Percentiles rank a stretch among this genome's conserved stretches.
These are phyloP conservation scores for Plasmodium gonderi DNA, from an alignment of 169 alveolate genomes.

Conservation along the genomic window DNA sequence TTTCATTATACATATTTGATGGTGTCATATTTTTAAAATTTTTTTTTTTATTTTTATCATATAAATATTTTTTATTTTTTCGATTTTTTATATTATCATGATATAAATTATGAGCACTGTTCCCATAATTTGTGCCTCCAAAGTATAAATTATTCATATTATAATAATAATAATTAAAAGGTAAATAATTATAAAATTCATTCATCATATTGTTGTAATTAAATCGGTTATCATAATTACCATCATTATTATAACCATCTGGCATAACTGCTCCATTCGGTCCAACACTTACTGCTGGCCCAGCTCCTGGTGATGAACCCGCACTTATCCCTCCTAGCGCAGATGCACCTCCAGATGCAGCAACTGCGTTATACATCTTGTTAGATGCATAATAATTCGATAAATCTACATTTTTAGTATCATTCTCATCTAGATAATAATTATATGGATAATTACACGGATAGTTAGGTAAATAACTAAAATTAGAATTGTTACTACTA, in stretches of 20 bases:
- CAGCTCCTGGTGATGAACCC: neutral
- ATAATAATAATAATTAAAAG: conserved; percentile 61
- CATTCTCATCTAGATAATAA: conserved; percentile 54
- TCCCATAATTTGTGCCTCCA: neutral
- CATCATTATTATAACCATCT: conserved; percentile 4
- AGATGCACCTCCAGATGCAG: conserved; percentile 1
- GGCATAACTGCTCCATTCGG: neutral
- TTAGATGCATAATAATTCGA: conserved; percentile 23
- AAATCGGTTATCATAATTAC: conserved; percentile 20
- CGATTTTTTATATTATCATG: conserved; percentile 27
- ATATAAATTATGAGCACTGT: neutral
- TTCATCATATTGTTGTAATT: conserved; percentile 32
- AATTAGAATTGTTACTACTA: conserved; percentile 4
- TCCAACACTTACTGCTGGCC: neutral
- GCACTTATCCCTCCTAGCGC: neutral
- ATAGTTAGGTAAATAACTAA: conserved; percentile 23
- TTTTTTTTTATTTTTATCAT: conserved; percentile 55
- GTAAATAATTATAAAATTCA: conserved; percentile 57
- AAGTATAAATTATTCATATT: conserved; percentile 46
- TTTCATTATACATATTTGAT: conserved; percentile 47
- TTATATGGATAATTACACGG: conserved; percentile 24
- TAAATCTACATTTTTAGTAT: conserved; percentile 22
- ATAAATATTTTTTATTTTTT: conserved; percentile 32
- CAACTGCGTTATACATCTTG: conserved; percentile 12
- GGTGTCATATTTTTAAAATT: conserved; percentile 46